phyloP scores from a whole-genome alignment of 331 rosid species.

The Prunus yedoensis region DNA sequence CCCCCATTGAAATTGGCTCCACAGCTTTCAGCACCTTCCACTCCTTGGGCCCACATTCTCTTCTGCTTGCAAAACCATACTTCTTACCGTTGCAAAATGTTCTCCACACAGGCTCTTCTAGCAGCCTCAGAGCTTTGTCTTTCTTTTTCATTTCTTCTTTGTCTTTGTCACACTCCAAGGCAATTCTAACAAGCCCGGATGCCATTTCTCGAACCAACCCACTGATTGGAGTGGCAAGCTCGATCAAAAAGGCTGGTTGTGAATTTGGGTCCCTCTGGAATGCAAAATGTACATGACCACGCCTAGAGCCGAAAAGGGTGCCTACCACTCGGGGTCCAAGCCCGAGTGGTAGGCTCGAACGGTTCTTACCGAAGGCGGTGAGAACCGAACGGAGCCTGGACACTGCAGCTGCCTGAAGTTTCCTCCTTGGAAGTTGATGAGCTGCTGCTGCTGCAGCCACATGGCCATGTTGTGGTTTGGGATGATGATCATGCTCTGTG shows the following conservation, averaged over 20 bases:
- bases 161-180: slow-evolving; percentile 75
- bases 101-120: slow-evolving; percentile 84
- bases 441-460: neutral
- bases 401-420: slow-evolving; percentile 61
- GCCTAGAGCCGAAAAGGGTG: slow-evolving; percentile 77
- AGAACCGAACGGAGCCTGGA: slow-evolving; percentile 72
- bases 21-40: slow-evolving; percentile 79
- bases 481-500: slow-evolving; percentile 9
- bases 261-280: slow-evolving; percentile 74
- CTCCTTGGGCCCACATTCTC: slow-evolving; percentile 81
- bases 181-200: slow-evolving; percentile 87
- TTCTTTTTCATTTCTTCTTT: slow-evolving; percentile 37
- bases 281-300: slow-evolving; percentile 86
- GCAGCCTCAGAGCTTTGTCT: slow-evolving; percentile 37
- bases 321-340: slow-evolving; percentile 77
- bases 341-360: slow-evolving; percentile 49
- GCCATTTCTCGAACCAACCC: slow-evolving; percentile 96
- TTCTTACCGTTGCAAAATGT: slow-evolving; percentile 87
- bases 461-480: neutral
- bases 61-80: slow-evolving; percentile 73
- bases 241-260: slow-evolving; percentile 76
- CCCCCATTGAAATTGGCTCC: slow-evolving; percentile 94
- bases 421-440: slow-evolving; percentile 44
- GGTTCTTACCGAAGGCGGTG: slow-evolving; percentile 56
- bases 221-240: slow-evolving; percentile 86